A percentile compares a stretch with the other conserved stretches of the same genome.
These are phyloP conservation scores for Sarocladiaceae sp. DNA, from an alignment of 2,329 filamentous ascomycete genomes.

Conservation along the genomic window DNA sequence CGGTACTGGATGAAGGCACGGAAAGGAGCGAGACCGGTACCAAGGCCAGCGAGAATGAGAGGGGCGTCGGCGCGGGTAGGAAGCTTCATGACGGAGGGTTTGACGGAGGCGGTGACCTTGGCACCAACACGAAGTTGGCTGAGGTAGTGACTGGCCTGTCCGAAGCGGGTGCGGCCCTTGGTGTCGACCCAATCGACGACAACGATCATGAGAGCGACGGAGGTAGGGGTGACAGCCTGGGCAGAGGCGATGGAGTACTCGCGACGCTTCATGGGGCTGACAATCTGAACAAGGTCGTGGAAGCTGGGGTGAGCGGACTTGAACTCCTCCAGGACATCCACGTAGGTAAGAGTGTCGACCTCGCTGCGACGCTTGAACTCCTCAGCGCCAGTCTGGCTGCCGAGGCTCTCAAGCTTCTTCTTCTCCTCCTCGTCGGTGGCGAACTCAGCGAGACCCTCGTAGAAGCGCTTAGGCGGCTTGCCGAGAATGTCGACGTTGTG, in stretches of 20 bases:
- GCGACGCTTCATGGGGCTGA: slow-evolving; percentile 87
- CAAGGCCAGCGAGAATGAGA: slow-evolving; percentile 98
- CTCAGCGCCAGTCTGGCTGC: slow-evolving; percentile 71
- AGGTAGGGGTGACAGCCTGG: slow-evolving; percentile 85
- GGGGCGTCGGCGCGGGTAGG: slow-evolving; percentile 81
- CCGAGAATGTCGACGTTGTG: slow-evolving; percentile 97
- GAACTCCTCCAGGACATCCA: slow-evolving; percentile 87
- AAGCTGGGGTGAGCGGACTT: slow-evolving; percentile 82
- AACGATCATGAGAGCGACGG: slow-evolving; percentile 94
- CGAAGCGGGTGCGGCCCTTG: slow-evolving; percentile 81
- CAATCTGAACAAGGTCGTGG: slow-evolving; percentile 82
- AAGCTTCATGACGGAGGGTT: slow-evolving; percentile 99
- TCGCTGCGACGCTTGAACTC: slow-evolving; percentile 93
- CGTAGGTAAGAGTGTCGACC: slow-evolving; percentile 86
- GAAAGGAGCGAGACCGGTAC: slow-evolving; percentile 97
- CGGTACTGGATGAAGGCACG: slow-evolving; percentile 97
- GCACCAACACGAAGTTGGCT: slow-evolving; percentile 70
- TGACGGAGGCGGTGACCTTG: slow-evolving; percentile 86
- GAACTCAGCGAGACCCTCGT: slow-evolving; percentile 84
- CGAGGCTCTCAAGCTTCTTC: slow-evolving; percentile 72
- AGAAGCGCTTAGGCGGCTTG: slow-evolving; percentile 95
- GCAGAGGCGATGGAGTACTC: slow-evolving; percentile 99
- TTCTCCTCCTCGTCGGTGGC: slow-evolving; percentile 79
- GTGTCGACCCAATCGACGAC: slow-evolving; percentile 94
- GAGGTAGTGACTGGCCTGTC: slow-evolving; percentile 90